Conservation (phyloP, 2,329 filamentous ascomycete genomes). For the Aspergillus udagawae region DNA sequence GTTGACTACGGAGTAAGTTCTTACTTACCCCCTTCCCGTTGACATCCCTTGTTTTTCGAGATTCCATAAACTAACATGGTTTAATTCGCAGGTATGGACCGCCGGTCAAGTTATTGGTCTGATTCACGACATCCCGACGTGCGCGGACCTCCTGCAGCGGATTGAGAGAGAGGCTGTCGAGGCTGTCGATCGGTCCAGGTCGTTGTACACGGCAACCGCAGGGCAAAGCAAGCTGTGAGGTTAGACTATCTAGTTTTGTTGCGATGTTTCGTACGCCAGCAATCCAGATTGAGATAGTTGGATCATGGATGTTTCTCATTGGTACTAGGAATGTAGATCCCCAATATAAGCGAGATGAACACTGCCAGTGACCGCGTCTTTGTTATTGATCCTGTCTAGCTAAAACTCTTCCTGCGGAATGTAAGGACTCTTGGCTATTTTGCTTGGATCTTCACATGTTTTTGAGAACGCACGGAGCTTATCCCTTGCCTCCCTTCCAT, state of each 20-base stretch:
- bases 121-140: conserved; percentile 79
- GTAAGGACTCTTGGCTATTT: neutral
- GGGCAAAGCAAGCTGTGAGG: conserved; percentile 54
- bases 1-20: conserved; percentile 76
- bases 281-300: neutral
- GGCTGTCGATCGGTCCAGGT: conserved; percentile 57
- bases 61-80: conserved; percentile 8
- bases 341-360: neutral
- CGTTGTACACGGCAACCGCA: conserved; percentile 46
- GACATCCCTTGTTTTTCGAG: neutral
- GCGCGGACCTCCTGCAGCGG: conserved; percentile 62
- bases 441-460: neutral
- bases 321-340: neutral
- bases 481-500: neutral
- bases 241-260: neutral
- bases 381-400: neutral
- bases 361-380: neutral
- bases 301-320: neutral
- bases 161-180: conserved; percentile 75
- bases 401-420: neutral
- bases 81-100: conserved; percentile 72
- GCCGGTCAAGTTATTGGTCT: conserved; percentile 91
- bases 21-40: conserved; percentile 1
- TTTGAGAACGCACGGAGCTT: neutral
- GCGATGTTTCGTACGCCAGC: neutral